A percentile compares a stretch with the other conserved stretches of the same genome.
phyloP scores from a whole-genome alignment of 441 rosid species.

The Populus hybrid region DNA sequence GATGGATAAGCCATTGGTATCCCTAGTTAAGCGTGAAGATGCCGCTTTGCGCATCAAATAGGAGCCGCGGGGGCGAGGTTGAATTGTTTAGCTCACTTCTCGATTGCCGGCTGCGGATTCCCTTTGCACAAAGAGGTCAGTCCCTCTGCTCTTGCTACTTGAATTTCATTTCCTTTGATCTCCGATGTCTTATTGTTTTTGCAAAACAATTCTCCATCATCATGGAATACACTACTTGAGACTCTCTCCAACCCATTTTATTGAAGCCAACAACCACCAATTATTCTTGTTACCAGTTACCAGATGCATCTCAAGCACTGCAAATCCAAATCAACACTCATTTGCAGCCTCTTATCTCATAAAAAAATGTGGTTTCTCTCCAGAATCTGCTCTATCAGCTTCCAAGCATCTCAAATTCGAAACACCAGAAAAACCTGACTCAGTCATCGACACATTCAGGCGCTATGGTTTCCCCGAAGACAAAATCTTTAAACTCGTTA shows the following conservation, averaged over 20 bases:
- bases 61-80: too few species aligned
- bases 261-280: not conserved
- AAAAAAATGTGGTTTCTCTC: conserved; percentile 18
- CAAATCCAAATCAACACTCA: not conserved
- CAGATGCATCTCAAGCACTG: not conserved
- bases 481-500: not conserved
- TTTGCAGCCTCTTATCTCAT: conserved; percentile 14
- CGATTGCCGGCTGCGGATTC: not conserved
- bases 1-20: too few species aligned
- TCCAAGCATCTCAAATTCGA: conserved; percentile 2
- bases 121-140: not conserved
- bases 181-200: not conserved
- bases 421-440: conserved; percentile 9
- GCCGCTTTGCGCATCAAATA: too few species aligned
- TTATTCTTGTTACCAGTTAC: not conserved
- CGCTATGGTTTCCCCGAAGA: not conserved
- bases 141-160: not conserved
- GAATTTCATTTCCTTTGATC: not conserved
- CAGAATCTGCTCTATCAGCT: conserved; percentile 7
- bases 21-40: too few species aligned
- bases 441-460: conserved; percentile 4
- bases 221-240: not conserved
- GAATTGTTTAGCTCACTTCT: not conserved
- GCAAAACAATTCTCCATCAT: not conserved
- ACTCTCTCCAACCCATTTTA: not conserved